These are phyloP conservation scores for Calcarisporium arbuscula DNA, from an alignment of 2,329 filamentous ascomycete species.

Conservation along the genomic window DNA sequence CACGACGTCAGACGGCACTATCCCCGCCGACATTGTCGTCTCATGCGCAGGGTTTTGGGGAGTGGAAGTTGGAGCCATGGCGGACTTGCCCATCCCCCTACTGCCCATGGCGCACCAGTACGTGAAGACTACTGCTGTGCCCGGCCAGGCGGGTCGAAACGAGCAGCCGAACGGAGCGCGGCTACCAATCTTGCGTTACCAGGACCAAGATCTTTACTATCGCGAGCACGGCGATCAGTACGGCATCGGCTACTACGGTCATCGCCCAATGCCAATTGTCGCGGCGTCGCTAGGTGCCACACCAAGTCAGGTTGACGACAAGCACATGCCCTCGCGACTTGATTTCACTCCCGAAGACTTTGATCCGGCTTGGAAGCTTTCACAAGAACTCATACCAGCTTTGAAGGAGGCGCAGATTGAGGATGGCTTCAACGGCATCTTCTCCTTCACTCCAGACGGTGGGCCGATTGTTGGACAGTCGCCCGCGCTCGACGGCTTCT, in stretches of 20 bases:
- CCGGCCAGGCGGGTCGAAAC: slow-evolving; percentile 30
- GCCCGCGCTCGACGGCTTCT: slow-evolving; percentile 54
- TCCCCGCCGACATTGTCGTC: slow-evolving; percentile 54
- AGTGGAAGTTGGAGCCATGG: slow-evolving; percentile 57
- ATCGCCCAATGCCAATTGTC: slow-evolving; percentile 53
- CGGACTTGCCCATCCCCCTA: slow-evolving; percentile 49
- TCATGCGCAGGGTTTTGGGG: slow-evolving; percentile 63
- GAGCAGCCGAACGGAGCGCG: slow-evolving; percentile 38
- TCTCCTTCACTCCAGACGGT: slow-evolving; percentile 61
- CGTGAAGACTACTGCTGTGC: slow-evolving; percentile 51
- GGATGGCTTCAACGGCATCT: slow-evolving; percentile 59
- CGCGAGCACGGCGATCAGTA: slow-evolving; percentile 57
- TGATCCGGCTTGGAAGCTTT: slow-evolving; percentile 51
- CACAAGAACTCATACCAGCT: slow-evolving; percentile 46
- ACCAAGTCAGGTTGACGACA: slow-evolving; percentile 45
- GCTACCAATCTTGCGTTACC: slow-evolving; percentile 54
- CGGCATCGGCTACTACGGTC: slow-evolving; percentile 60
- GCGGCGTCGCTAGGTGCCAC: slow-evolving; percentile 49
- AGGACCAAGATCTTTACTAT: slow-evolving; percentile 59
- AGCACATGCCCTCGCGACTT: slow-evolving; percentile 58
- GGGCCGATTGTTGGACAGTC: slow-evolving; percentile 53
- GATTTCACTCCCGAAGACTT: slow-evolving; percentile 56
- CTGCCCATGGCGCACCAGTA: slow-evolving; percentile 59
- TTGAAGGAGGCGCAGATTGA: slow-evolving; percentile 44
- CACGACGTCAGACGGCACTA: slow-evolving; percentile 36